Base-by-base conservation (phyloP, 371 early-diverging fungal genomes). In the Umbelopsis sp. region DNA sequence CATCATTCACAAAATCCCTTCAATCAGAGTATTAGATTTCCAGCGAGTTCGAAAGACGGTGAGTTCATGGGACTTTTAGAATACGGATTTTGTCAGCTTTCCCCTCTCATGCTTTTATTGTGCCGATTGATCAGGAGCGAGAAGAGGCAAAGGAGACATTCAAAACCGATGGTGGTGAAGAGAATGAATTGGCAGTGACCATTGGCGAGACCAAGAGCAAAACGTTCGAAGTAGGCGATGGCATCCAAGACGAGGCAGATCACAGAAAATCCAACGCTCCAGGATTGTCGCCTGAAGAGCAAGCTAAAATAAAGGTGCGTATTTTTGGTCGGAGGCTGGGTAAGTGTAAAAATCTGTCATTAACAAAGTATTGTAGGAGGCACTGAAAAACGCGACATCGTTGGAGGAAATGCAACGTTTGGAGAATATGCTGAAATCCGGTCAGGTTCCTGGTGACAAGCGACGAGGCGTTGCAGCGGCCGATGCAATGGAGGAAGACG, bases 21-120 rank as follows among this genome's bases (percentile, higher is more conserved):
- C 75, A n/a, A 73, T 98, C 50, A 86, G 93, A 37, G 89, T 96
- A 0, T 71, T 98, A 72, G 96, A 99, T 78, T 97, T 95, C 74
- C 81, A 85, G 63, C 83, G 84, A 53, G 89, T 97, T 16, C 85
- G 78, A 63, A 82, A 90, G 57, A 75, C 76, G 79, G 94, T 93
- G 79, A 73, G 86, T 85, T 38, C 66, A 25, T 51, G 48, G 20
- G 69, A 37, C 44, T 5, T 41, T 24, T 29, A 4, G 22, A 29
- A 35, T 50, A 20, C 22, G 48, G 22, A 12, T 41, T 41, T 12
- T 7, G 41, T 41, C 12, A 3, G 41, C 41, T 10, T 41, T 41
- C 41, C 41, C 22, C 22, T 22, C 41, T 41, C 41, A 41, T 41
- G 4, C 7, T 38, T 38, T 41, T 41, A 5, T 41, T 12, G 41